Base-by-base conservation (phyloP, 1,284 basidiomycete species). In the Cutaneotrichosporon sp. region DNA sequence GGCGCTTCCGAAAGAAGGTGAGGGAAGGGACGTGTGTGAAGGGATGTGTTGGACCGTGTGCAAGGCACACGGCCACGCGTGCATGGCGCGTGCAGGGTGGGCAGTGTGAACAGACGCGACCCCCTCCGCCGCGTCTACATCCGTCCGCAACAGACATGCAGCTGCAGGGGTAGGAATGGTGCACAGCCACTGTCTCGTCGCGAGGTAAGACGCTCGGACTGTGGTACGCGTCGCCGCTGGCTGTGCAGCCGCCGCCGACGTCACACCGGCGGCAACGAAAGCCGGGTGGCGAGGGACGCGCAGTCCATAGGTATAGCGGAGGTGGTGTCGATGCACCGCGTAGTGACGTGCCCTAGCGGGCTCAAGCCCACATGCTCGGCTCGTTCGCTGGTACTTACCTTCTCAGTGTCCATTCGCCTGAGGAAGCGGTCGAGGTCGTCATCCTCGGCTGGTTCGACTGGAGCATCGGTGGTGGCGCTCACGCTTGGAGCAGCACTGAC, bases 371-470 rank as follows among this genome's bases (percentile, higher is more conserved):
- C n/a, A n/a, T n/a, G n/a, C n/a, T n/a, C n/a, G n/a, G n/a, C n/a
- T n/a, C n/a, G n/a, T n/a, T n/a, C n/a, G n/a, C n/a, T n/a, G n/a
- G n/a, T 6, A 61, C 67, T 47, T 54, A 73, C 71, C 67, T 72
- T 71, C 46, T 74, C 71, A 61, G 72, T 65, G 17, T 74, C 70
- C 52, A 72, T 62, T 34, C 67, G 61, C 42, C 62, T 64, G 45
- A 68, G 41, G 50, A 74, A 68, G 24, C 61, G 61, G 26, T 74
- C 68, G 47, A 68, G 59, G 49, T 68, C 70, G 22, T 61, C 65
- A 27, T 52, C 52, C 17, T 58, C 56, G 31, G 46, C 34, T 22
- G 43, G 47, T 11, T 58, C 56, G 29, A 46, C 32, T 25, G 31
- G 50, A 10, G 49, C 52, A 38, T 45, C 52, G 27, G 32, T 50